Evolutionary conservation across 257 asterid species (phyloP), one percentile per base, ranked within the genome.

Genomic region (Ilex asprella): DNA sequence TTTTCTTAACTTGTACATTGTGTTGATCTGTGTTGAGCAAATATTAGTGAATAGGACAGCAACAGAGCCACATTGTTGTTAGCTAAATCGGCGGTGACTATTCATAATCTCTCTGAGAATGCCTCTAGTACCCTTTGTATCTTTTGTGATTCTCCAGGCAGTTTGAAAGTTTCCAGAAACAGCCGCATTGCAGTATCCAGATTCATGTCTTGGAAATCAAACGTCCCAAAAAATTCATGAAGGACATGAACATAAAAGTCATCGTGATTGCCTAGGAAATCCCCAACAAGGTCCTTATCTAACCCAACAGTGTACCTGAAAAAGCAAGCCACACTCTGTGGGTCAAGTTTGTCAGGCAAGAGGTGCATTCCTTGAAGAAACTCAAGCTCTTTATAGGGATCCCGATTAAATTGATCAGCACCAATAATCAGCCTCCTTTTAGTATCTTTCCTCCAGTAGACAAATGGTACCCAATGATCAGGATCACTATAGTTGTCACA

Each of bases 61-160:
- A 88, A 73, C 30, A 91, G 86, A 64, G 98, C 92, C 67, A 95
- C 98, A 73, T 91, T 97, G 76, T 84, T 91, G 67, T 91, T 91
- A 58, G 95, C 97, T 67, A 91, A 55, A 91, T 86, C 71, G 61
- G 87, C 0, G 92, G 91, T 30, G 98, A 88, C 69, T 92, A 97
- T 81, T 86, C 99, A 56, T 89, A 92, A 64, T 81, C 99, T 83
- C 76, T 86, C 99, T 30, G 97, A 89, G 73, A 92, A 92, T 61
- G 96, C 99, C 84, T 89, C 97, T 3, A 92, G 97, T 72, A 92
- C 97, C 73, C 99, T 86, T 60, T 89, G 95, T 69, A 92, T 92
- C 91, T 92, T 92, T 73, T 92, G 99, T 59, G 99, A 92, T 79
- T 92, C 99, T 62, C 99, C 99, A 63, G 99, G 99, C 74, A 89